Base-by-base conservation (phyloP, 306 rosid genomes). In the Macrotyloma uniflorum region DNA sequence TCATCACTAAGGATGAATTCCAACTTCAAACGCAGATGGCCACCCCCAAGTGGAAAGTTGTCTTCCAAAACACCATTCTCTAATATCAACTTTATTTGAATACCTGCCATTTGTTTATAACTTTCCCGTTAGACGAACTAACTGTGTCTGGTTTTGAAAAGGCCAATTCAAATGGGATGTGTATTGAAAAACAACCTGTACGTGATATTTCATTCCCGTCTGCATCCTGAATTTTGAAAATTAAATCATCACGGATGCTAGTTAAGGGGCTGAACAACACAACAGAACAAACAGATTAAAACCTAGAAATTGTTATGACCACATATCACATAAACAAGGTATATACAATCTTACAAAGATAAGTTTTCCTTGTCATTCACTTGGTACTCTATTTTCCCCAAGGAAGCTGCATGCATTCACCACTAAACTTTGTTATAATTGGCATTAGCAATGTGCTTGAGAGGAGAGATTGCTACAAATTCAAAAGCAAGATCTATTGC, bases 51-150 rank as follows among this genome's bases (percentile, higher is more conserved):
- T 28, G 91, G 86, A 80, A 93, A 93, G 4, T 73, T 68, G 45
- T 90, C 91, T 72, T 96, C 97, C 97, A 93, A 93, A 51, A 84
- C 73, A 71, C 97, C 97, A 79, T 85, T 93, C 78, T 91, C 97
- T 57, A 96, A 87, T 49, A 91, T 87, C 75, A 90, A 83, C 78
- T 86, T 93, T 23, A 82, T 78, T 62, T 87, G 87, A 84, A 95
- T 47, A 63, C 86, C 97, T 93, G 89, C 81, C 70, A 81, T 61
- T 70, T 75, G 85, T 43, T 83, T 54, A 76, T 68, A 62, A 43
- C 73, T 67, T n/a, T 55, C 66, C 50, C 55, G 73, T 83, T 70
- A 76, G 77, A 84, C 49, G 64, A 62, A 84, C 53, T 43, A 15
- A 30, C 54, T 75, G 24, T n/a, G 55, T 47, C n/a, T 20, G 19